A percentile compares a stretch with the other conserved stretches of the same genome.
Conservation (phyloP, 495 filamentous ascomycete genomes). For the Annulohypoxylon moriforme region DNA sequence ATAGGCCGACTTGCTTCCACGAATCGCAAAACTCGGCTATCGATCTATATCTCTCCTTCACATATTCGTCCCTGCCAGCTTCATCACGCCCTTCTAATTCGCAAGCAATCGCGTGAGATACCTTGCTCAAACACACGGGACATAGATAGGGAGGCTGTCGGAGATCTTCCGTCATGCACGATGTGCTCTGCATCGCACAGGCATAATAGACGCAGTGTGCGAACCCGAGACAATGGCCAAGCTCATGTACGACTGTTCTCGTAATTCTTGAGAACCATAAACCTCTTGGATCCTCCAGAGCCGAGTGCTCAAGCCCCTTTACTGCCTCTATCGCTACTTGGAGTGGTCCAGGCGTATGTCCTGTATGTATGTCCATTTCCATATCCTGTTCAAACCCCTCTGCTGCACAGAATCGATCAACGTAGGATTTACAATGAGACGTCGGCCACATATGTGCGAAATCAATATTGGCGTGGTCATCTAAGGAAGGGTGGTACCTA, state of each 20-base stretch:
- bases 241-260: slow-evolving; percentile 70
- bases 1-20: slow-evolving; percentile 52
- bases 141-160: slow-evolving; percentile 76
- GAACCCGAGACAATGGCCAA: slow-evolving; percentile 74
- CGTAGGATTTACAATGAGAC: slow-evolving; percentile 67
- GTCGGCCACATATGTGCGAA: slow-evolving; percentile 70
- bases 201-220: slow-evolving; percentile 77
- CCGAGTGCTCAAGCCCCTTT: slow-evolving; percentile 7
- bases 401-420: slow-evolving; percentile 49
- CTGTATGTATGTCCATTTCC: background rate
- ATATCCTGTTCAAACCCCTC: slow-evolving; percentile 4
- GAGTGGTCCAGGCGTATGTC: slow-evolving; percentile 20
- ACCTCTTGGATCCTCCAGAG: slow-evolving; percentile 27
- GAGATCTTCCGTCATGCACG: slow-evolving; percentile 69
- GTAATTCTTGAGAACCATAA: slow-evolving; percentile 69
- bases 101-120: slow-evolving; percentile 49
- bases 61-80: slow-evolving; percentile 52
- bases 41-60: slow-evolving; percentile 55
- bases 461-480: slow-evolving; percentile 58
- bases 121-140: slow-evolving; percentile 69
- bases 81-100: slow-evolving; percentile 28
- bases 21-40: slow-evolving; percentile 59
- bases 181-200: slow-evolving; percentile 74
- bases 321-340: slow-evolving; percentile 35
- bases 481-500: slow-evolving; percentile 68